Evolutionary conservation across 2,329 filamentous ascomycete species (phyloP).

Genomic region (Aspergillus amoenus): DNA sequence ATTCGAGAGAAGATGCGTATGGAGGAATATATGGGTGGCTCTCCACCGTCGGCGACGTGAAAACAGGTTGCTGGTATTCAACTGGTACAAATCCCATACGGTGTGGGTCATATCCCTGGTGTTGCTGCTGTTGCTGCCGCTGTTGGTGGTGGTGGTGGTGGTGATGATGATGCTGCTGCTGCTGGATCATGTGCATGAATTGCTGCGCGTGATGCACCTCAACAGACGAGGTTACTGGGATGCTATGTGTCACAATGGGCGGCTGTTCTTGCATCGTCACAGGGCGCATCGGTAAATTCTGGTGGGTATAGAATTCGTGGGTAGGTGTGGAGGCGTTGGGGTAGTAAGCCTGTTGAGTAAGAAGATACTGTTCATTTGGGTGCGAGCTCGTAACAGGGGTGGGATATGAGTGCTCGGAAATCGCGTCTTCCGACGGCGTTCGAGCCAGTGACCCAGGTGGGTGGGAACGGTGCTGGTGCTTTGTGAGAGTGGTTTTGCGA

Average conservation of each 20-base stretch:
- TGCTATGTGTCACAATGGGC: slow-evolving; percentile 30
- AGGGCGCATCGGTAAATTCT: slow-evolving; percentile 31
- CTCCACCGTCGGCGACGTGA: slow-evolving; percentile 29
- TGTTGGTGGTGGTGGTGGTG: slow-evolving; percentile 22
- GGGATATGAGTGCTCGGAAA: slow-evolving; percentile 38
- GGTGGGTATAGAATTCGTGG: slow-evolving; percentile 39
- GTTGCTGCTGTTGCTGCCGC: slow-evolving; percentile 14
- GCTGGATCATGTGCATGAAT: slow-evolving; percentile 33
- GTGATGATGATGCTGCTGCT: neutral
- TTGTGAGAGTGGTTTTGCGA: slow-evolving; percentile 43
- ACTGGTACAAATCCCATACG: slow-evolving; percentile 32
- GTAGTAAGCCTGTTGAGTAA: slow-evolving; percentile 38
- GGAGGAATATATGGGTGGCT: slow-evolving; percentile 33
- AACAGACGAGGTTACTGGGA: slow-evolving; percentile 31
- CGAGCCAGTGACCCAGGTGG: slow-evolving; percentile 33
- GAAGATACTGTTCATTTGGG: slow-evolving; percentile 36
- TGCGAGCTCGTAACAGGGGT: slow-evolving; percentile 29
- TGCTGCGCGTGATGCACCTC: slow-evolving; percentile 31
- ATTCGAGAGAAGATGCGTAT: slow-evolving; percentile 34
- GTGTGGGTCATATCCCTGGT: slow-evolving; percentile 32
- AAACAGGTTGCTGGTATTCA: slow-evolving; percentile 30
- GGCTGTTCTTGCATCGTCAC: slow-evolving; percentile 31
- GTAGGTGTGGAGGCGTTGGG: slow-evolving; percentile 32
- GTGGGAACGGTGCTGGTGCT: slow-evolving; percentile 42
- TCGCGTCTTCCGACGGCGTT: slow-evolving; percentile 37